Evolutionary conservation across 768 basidiomycete species (phyloP), one percentile per base, ranked within the genome.

Genomic region (Boletus patriciae): DNA sequence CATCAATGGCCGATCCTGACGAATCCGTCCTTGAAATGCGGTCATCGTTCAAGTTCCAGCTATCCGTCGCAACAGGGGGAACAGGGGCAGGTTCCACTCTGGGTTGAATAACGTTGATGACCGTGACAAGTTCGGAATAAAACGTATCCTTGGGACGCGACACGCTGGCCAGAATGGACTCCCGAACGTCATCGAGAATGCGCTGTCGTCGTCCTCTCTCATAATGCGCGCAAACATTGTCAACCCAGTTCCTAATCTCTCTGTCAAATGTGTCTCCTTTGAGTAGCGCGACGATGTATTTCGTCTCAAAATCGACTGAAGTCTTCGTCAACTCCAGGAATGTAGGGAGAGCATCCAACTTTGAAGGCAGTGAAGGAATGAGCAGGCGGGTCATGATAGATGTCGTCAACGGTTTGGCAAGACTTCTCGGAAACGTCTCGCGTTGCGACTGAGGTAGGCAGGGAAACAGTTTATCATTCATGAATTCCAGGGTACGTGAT

Each of bases 221-320:
- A 69, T 94, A 96, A 70, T 92, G 90, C 3, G 78, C 73, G 18
- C 83, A 80, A 12, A 91, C 78, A 5, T 83, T 80, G 47, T 86
- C 80, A 4, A 80, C 81, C 90, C 94, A 96, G 7, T 72, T 64
- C 64, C 82, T 80, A 53, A 95, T 81, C 8, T 84, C 74, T 25
- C 74, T 75, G 44, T 86, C 83, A 6, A 73, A 72, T 13, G 61
- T 53, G 21, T 77, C 79, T 52, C 77, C 80, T 15, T 79, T 79
- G 16, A 89, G 73, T 55, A 86, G 62, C 15, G 69, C 69, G 15
- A 80, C 63, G 16, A 89, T 64, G 49, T 81, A 80, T 36, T 74
- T 71, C 12, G 78, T 74, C 74, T 96, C 94, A 42, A 94, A 88
- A 3, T 72, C 67, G 6, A 88, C 83, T 7, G 88, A 85, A n/a